phyloP scores from a whole-genome alignment of 164 flowering plant genomes.

The Magnolia sinica region DNA sequence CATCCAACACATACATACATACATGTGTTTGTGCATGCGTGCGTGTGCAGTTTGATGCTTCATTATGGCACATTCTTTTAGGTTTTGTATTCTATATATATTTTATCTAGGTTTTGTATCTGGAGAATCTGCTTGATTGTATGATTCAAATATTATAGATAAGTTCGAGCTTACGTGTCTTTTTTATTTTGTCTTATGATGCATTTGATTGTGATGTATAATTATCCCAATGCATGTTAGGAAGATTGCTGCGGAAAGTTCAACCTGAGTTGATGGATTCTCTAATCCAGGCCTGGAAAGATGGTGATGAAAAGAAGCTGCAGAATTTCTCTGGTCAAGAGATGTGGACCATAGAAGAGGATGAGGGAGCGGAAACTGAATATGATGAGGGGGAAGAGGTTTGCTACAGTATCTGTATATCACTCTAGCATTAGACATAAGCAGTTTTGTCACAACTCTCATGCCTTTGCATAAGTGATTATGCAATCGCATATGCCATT shows the following conservation, averaged over 20 bases:
- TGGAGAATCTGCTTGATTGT: too few species aligned
- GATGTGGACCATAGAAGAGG: constrained; percentile 25
- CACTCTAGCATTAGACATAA: background rate
- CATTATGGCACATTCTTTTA: too few species aligned
- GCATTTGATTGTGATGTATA: background rate
- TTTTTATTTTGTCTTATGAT: background rate
- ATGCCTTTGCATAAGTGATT: too few species aligned
- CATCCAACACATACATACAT: too few species aligned
- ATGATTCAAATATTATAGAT: too few species aligned
- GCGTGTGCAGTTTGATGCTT: too few species aligned
- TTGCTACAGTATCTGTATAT: background rate
- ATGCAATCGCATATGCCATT: too few species aligned
- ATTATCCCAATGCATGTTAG: constrained; percentile 32
- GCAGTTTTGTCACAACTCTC: too few species aligned
- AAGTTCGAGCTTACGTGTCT: background rate
- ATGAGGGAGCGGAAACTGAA: constrained; percentile 33
- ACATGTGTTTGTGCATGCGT: too few species aligned
- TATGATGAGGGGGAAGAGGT: constrained; percentile 51
- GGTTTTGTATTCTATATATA: too few species aligned
- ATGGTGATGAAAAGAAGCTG: constrained; percentile 54
- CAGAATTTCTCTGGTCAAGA: constrained; percentile 39
- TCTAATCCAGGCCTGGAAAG: constrained; percentile 71
- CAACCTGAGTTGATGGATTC: constrained; percentile 75
- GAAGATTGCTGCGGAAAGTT: constrained; percentile 63
- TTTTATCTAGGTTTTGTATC: too few species aligned